Conservation (phyloP, 2,329 filamentous ascomycete species). For the Aurifilum marmelostoma region DNA sequence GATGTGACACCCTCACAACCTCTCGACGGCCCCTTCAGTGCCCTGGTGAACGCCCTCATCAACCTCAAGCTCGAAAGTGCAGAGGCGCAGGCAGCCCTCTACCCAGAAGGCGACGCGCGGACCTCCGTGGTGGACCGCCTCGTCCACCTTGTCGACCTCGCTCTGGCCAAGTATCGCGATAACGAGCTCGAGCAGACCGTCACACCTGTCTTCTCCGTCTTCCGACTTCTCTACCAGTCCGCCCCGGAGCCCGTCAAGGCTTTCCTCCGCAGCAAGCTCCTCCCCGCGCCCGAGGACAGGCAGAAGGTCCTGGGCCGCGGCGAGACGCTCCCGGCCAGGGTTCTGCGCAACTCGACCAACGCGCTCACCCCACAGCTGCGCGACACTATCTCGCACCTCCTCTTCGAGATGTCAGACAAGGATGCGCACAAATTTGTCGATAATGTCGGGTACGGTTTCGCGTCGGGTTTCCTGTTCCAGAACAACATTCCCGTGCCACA, state of each 20-base stretch:
- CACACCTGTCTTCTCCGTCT: slow-evolving; percentile 73
- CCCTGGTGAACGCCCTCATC: slow-evolving; percentile 78
- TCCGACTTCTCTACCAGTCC: slow-evolving; percentile 71
- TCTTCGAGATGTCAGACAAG: slow-evolving; percentile 85
- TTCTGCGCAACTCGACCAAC: slow-evolving; percentile 78
- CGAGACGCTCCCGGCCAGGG: slow-evolving; percentile 71
- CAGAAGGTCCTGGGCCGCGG: slow-evolving; percentile 76
- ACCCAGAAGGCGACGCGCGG: slow-evolving; percentile 62
- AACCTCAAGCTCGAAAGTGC: slow-evolving; percentile 72
- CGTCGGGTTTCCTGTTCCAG: slow-evolving; percentile 85
- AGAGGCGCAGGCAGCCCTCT: slow-evolving; percentile 60
- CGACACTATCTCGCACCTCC: slow-evolving; percentile 73
- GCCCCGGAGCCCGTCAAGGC: slow-evolving; percentile 66
- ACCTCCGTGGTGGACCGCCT: slow-evolving; percentile 66
- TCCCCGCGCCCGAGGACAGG: slow-evolving; percentile 79
- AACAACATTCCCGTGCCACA: slow-evolving; percentile 79
- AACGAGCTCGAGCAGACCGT: slow-evolving; percentile 72
- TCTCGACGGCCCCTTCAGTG: slow-evolving; percentile 71
- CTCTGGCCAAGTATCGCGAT: slow-evolving; percentile 66
- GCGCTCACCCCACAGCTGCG: slow-evolving; percentile 72
- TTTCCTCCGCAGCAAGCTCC: slow-evolving; percentile 66
- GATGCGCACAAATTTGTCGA: slow-evolving; percentile 80
- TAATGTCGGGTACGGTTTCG: slow-evolving; percentile 94
- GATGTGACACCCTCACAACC: slow-evolving; percentile 64
- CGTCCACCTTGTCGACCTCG: slow-evolving; percentile 69